A percentile compares a stretch with the other conserved stretches of the same genome.
phyloP scores from a whole-genome alignment of 768 basidiomycete species.

The Tylopilus sp. region DNA sequence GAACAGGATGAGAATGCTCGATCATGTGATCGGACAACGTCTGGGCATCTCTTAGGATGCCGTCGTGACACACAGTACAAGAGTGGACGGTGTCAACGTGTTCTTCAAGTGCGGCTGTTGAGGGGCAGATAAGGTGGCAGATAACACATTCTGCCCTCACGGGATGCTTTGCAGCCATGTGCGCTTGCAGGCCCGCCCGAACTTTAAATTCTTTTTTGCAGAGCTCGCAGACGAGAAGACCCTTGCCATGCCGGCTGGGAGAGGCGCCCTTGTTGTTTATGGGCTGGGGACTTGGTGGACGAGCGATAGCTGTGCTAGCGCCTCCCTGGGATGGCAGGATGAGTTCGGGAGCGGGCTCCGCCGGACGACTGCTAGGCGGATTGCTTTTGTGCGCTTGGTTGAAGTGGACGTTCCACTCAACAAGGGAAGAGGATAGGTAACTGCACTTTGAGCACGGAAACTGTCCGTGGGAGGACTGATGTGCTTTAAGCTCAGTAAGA shows the following conservation, averaged over 20 bases:
- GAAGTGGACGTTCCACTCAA: slow-evolving; percentile 30
- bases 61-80: slow-evolving; percentile 27
- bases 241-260: slow-evolving; percentile 5
- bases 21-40: slow-evolving; percentile 28
- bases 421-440: slow-evolving; percentile 17
- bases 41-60: slow-evolving; percentile 26
- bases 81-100: slow-evolving; percentile 29
- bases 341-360: slow-evolving; percentile 2
- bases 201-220: slow-evolving; percentile 24
- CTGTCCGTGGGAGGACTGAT: slow-evolving; percentile 17
- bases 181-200: slow-evolving; percentile 22
- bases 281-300: slow-evolving; percentile 20
- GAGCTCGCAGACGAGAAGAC: slow-evolving; percentile 12
- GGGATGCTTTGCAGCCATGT: slow-evolving; percentile 24
- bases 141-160: slow-evolving; percentile 20
- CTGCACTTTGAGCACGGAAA: slow-evolving; percentile 27
- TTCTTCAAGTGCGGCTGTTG: slow-evolving; percentile 21
- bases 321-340: slow-evolving; percentile 7
- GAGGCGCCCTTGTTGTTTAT: slow-evolving; percentile 3
- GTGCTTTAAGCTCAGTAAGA: slow-evolving; percentile 17
- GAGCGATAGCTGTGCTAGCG: slow-evolving; percentile 13
- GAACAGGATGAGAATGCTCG: slow-evolving; percentile 26
- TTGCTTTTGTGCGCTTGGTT: slow-evolving; percentile 16
- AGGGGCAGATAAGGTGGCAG: slow-evolving; percentile 23
- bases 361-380: slow-evolving; percentile 5